Base-by-base conservation (phyloP, 2,329 filamentous ascomycete species). In the Juglanconis juglandina region DNA sequence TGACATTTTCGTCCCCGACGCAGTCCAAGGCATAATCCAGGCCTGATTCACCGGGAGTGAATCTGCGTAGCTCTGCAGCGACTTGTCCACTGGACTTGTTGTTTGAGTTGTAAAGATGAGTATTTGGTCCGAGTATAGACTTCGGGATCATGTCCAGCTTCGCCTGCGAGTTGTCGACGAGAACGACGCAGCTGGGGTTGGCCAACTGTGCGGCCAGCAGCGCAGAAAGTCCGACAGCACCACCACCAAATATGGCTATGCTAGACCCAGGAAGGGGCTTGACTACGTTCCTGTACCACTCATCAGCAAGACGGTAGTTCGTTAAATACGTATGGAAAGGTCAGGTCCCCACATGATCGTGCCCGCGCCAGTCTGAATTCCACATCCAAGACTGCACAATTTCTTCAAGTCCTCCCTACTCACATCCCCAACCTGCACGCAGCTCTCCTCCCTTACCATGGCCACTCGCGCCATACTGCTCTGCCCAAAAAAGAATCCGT, bases 401-500 rank as follows among this genome's bases (percentile, higher is more conserved):
- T 46, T 32, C 57, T 44, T 56, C 10, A 62, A 42, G 3, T 62
- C 60, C 5, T 53, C 60, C 3, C n/a, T 33, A 13, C 52, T 59
- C 4, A 54, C 60, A 17, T 53, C 48, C 13, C 53, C 53, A 5
- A 60, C 41, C 53, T 53, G 56, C 13, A 62, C 60, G 7, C 56
- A 58, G 42, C 60, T 62, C 9, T 58, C 54, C 7, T 59, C 60
- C 34, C 56, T 44, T 30, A 49, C 60, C 13, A 62, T 48, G 5
- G 60, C 56, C 30, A 42, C 8, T 7, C 53, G 52, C 3, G 56
- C 60, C 60, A 62, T 59, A 4, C 56, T 59, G 52, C 60, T 60
- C 48, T 62, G 60, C 34, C 60, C 60, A 33, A 62, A 62, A 42
- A 62, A 60, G 10, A 59, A 33, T n/a, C 47, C 41, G 24, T 14